A percentile compares a stretch with the other conserved stretches of the same genome.
Evolutionary conservation across 345 rosid genomes (phyloP).

Genomic region (Corchorus olitorius): DNA sequence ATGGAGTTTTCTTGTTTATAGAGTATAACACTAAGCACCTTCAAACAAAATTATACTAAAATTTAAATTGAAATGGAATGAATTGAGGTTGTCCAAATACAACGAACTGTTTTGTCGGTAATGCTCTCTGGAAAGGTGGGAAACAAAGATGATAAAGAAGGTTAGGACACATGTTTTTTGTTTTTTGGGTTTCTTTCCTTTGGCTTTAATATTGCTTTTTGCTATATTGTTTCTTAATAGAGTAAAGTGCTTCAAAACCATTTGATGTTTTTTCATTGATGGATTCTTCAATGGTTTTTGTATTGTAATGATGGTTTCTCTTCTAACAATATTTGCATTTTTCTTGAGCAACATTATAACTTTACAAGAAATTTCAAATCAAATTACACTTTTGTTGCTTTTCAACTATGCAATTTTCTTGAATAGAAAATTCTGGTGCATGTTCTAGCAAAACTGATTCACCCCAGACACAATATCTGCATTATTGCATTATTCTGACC

Average conservation of each 20-base stretch:
- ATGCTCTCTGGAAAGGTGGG: not conserved
- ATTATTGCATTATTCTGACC: not conserved
- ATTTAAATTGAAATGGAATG: not conserved
- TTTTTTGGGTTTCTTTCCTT: not conserved
- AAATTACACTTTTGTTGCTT: not conserved
- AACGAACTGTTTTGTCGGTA: slow-evolving; percentile 11
- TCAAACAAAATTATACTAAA: too few species aligned
- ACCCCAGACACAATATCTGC: not conserved
- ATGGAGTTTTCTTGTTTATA: too few species aligned
- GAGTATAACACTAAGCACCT: too few species aligned
- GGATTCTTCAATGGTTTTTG: not conserved
- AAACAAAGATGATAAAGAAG: not conserved
- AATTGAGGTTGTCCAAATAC: not conserved
- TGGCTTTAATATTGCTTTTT: not conserved
- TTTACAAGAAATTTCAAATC: not conserved
- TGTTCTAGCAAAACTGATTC: not conserved
- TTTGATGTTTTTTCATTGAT: not conserved
- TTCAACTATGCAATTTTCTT: not conserved
- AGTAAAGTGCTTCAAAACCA: not conserved
- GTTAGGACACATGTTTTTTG: not conserved
- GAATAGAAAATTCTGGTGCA: slow-evolving; percentile 4
- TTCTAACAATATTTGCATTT: not conserved
- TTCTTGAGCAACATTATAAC: not conserved
- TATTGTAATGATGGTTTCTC: not conserved
- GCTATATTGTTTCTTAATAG: not conserved